phyloP scores from a whole-genome alignment of 306 rosid species.

The Aeschynomene evenia region DNA sequence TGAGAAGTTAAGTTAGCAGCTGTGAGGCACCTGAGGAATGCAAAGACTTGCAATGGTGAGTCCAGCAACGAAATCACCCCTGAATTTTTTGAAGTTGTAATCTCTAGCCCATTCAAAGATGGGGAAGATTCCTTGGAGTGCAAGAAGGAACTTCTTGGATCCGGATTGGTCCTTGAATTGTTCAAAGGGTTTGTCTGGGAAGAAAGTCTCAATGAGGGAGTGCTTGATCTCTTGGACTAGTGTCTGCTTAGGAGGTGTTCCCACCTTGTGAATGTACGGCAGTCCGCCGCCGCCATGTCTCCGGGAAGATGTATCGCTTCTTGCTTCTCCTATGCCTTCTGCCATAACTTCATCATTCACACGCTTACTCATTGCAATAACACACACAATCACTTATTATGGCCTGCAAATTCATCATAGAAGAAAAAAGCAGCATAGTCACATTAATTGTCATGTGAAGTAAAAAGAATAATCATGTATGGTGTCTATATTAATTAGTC shows the following conservation, averaged over 20 bases:
- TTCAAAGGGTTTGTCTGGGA: conserved; percentile 49
- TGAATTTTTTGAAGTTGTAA: conserved; percentile 47
- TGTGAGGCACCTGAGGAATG: conserved; percentile 62
- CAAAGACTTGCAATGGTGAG: conserved; percentile 84
- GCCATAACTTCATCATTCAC: conserved; percentile 10
- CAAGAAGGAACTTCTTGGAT: conserved; percentile 36
- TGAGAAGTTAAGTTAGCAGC: not conserved
- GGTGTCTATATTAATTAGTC: not conserved
- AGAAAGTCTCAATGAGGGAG: conserved; percentile 41
- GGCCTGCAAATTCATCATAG: conserved; percentile 14
- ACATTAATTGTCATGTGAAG: conserved; percentile 23
- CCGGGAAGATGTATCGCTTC: conserved; percentile 20
- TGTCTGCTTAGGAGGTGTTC: conserved; percentile 41
- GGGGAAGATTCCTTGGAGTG: conserved; percentile 57
- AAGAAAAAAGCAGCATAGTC: not conserved
- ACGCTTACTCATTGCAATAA: conserved; percentile 38
- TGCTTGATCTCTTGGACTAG: conserved; percentile 35
- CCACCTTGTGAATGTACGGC: conserved; percentile 37
- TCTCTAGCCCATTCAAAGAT: conserved; percentile 54
- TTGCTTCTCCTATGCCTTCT: conserved; percentile 28
- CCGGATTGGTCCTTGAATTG: conserved; percentile 42
- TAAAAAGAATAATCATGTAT: not conserved
- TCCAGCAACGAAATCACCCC: conserved; percentile 55
- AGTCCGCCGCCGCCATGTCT: conserved; percentile 16
- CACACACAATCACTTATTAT: no score